These are phyloP conservation scores for Citrus sinensis DNA, from an alignment of 345 rosid species.

Conservation along the genomic window DVS_A1.0 CM039163.1:3464001-3464500, in stretches of 20 bases:
- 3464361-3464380: no score
- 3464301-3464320: no score
- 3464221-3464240: background rate
- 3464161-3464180: background rate
- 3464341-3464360: fast-evolving
- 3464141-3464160: no score
- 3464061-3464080: background rate
- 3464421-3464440: no score
- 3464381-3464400: fast-evolving
- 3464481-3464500: no score
- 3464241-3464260: background rate
- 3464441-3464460: no score
- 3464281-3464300: no score
- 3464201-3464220: background rate
- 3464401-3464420: fast-evolving
- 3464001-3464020: background rate
- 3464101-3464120: no score
- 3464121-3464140: no score
- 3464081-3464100: background rate
- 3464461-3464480: no score
- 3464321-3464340: no score
- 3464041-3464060: background rate
- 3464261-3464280: background rate
- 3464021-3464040: background rate
- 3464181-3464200: background rate